Conservation (phyloP, 1,139 yeast genomes). For the Scheffersomyces lignicola region DNA sequence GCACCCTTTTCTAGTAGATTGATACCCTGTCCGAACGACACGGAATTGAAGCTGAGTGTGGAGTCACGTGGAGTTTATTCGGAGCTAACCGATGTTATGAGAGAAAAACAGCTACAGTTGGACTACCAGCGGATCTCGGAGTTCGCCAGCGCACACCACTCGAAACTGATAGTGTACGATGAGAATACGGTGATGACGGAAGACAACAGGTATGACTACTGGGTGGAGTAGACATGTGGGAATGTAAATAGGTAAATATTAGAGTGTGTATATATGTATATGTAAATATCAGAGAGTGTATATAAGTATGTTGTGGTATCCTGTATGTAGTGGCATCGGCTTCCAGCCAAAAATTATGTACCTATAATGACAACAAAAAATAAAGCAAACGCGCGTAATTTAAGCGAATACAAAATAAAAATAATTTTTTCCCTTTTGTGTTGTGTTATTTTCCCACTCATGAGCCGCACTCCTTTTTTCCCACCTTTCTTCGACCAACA, state of each 20-base stretch:
- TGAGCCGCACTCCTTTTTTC: no score
- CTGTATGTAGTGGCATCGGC: no score
- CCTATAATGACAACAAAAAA: no score
- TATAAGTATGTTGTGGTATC: no score
- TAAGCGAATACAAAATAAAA: no score
- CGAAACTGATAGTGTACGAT: constrained; percentile 10
- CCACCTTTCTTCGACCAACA: no score
- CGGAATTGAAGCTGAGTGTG: constrained; percentile 2
- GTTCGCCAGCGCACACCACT: constrained; percentile 9
- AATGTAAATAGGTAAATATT: no score
- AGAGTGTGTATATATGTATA: no score
- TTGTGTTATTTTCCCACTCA: no score
- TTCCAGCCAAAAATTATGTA: no score
- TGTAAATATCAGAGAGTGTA: no score
- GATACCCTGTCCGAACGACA: constrained; percentile 13
- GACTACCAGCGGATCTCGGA: constrained; percentile 9
- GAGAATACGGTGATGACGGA: constrained; percentile 12
- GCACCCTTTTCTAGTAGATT: constrained; percentile 27
- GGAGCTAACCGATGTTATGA: constrained; percentile 7
- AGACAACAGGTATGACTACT: constrained; percentile 16
- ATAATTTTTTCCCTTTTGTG: no score
- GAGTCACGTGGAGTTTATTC: not conserved
- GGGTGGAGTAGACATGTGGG: constrained; percentile 17
- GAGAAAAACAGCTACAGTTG: constrained; percentile 4
- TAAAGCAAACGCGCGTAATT: constrained; percentile 1